Evolutionary conservation across 495 filamentous ascomycete species (phyloP).

Genomic region (Xylaria castorea): DNA sequence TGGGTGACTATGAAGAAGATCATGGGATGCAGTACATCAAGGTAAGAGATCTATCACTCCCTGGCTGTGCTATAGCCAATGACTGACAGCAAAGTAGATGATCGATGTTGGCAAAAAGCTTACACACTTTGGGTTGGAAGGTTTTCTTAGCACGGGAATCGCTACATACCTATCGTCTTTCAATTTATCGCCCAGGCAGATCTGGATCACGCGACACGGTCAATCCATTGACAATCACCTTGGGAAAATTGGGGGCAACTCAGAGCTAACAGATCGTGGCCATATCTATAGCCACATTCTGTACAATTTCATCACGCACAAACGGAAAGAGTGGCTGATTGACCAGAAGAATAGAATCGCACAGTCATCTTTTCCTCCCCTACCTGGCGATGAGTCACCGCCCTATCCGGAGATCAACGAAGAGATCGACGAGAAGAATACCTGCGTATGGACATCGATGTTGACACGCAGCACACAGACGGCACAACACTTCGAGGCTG

Average conservation of each 20-base stretch:
- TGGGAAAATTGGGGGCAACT: conserved; percentile 85
- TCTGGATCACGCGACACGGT: conserved; percentile 97
- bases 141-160: conserved; percentile 88
- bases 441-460: conserved; percentile 99
- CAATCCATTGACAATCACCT: conserved; percentile 80
- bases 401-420: conserved; percentile 84
- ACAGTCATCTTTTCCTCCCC: conserved; percentile 77
- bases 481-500: conserved; percentile 81
- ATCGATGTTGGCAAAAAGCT: conserved; percentile 97
- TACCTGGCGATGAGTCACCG: conserved; percentile 87
- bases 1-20: conserved; percentile 90
- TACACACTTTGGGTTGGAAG: conserved; percentile 84
- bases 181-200: conserved; percentile 91
- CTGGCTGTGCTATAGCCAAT: neutral
- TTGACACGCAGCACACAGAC: conserved; percentile 85
- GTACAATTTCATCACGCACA: conserved; percentile 75
- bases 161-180: conserved; percentile 95
- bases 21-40: conserved; percentile 89
- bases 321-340: conserved; percentile 77
- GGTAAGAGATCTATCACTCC: conserved; percentile 42
- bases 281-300: conserved; percentile 73
- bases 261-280: conserved; percentile 77
- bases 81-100: conserved; percentile 64
- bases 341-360: conserved; percentile 76
- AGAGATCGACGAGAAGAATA: conserved; percentile 73